phyloP scores from a whole-genome alignment of 441 rosid genomes.

The Eruca vesicaria region DNA sequence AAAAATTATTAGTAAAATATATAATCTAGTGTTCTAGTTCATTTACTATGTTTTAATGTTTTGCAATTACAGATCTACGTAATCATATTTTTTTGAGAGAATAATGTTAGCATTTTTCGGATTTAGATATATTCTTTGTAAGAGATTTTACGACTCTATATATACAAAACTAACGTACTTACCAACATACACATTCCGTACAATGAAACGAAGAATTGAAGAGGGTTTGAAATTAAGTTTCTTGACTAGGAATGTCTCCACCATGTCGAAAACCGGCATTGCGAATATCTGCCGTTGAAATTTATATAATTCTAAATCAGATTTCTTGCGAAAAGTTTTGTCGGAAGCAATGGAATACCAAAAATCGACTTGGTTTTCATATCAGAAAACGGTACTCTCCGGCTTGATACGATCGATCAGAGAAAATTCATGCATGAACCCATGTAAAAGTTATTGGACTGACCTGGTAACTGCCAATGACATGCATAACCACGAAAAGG shows the following conservation, averaged over 20 bases:
- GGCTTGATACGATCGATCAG: too few relatives aligned
- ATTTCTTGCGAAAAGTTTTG: too few relatives aligned
- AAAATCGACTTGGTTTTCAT: too few relatives aligned
- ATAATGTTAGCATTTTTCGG: background rate
- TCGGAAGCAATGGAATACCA: background rate
- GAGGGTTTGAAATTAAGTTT: conserved; percentile 46
- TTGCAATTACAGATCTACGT: background rate
- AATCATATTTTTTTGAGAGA: background rate
- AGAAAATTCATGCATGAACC: background rate
- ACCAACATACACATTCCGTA: conserved; percentile 60
- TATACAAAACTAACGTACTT: conserved; percentile 18
- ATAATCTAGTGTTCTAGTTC: background rate
- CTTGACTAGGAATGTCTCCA: conserved; percentile 60
- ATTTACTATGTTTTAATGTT: background rate
- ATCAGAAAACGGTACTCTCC: too few relatives aligned
- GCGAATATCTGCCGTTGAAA: conserved; percentile 58
- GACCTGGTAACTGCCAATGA: conserved; percentile 73
- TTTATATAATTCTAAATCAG: too few relatives aligned
- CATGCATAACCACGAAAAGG: conserved; percentile 60
- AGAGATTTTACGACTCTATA: too few relatives aligned
- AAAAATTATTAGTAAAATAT: background rate
- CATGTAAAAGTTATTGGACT: background rate
- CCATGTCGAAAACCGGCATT: conserved; percentile 78
- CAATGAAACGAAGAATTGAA: conserved; percentile 42
- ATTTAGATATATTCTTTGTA: too few relatives aligned